These are phyloP conservation scores for Raffaelea deltoideospora DNA, from an alignment of 2,329 filamentous ascomycete species.

Conservation along the genomic window DNA sequence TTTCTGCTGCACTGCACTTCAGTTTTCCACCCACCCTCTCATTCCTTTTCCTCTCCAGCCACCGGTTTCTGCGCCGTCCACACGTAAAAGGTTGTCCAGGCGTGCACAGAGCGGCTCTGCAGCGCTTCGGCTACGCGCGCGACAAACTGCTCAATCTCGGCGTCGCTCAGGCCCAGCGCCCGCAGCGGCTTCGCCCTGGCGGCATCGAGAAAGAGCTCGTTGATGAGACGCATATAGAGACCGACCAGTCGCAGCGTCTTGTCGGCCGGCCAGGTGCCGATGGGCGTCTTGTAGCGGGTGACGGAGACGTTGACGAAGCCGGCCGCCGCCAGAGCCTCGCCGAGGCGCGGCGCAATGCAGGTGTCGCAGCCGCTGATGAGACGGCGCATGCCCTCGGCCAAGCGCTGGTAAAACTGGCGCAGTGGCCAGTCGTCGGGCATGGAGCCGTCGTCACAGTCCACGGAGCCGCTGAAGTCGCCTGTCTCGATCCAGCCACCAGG, in stretches of 20 bases:
- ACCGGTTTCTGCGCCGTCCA: slow-evolving; percentile 9
- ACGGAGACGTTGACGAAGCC: slow-evolving; percentile 25
- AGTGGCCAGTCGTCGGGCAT: slow-evolving; percentile 24
- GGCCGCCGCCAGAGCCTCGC: slow-evolving; percentile 17
- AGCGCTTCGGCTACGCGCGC: slow-evolving; percentile 15
- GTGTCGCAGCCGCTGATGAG: slow-evolving; percentile 22
- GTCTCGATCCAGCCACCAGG: slow-evolving; percentile 33
- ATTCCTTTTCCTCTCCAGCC: slow-evolving; percentile 9
- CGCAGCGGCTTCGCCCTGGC: slow-evolving; percentile 8
- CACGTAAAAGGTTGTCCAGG: slow-evolving; percentile 5
- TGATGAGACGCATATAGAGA: slow-evolving; percentile 12
- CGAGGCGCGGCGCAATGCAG: slow-evolving; percentile 16
- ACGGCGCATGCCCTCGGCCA: slow-evolving; percentile 12
- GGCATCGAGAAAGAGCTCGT: slow-evolving; percentile 14
- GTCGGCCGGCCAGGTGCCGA: slow-evolving; percentile 28
- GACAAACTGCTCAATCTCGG: slow-evolving; percentile 37
- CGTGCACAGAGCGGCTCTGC: slow-evolving; percentile 16
- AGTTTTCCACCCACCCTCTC: too few species aligned
- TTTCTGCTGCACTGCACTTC: too few species aligned
- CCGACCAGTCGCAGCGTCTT: slow-evolving; percentile 23
- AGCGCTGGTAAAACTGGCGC: slow-evolving; percentile 13
- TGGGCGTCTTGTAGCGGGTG: slow-evolving; percentile 25
- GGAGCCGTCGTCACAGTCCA: slow-evolving; percentile 26
- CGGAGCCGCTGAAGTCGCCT: slow-evolving; percentile 26
- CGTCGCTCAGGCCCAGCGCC: slow-evolving; percentile 3